Percentiles rank a stretch among this genome's conserved stretches.
Evolutionary conservation across 2,329 filamentous ascomycete genomes (phyloP).

Genomic region (Colletotrichum salicis): DNA sequence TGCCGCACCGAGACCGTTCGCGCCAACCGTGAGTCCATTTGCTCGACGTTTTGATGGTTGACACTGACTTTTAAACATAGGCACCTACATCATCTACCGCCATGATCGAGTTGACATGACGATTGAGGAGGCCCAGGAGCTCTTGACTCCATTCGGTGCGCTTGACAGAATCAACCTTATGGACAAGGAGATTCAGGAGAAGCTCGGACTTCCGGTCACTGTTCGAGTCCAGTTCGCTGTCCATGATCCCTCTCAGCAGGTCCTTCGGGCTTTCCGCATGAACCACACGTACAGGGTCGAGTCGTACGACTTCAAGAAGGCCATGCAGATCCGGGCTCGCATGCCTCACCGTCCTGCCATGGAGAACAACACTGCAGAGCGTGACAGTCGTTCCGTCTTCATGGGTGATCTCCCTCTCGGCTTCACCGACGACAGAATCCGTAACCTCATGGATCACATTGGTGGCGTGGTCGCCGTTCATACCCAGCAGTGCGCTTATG

Average conservation of each 20-base stretch:
- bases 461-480: conserved; percentile 50
- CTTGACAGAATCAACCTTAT: conserved; percentile 49
- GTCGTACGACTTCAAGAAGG: conserved; percentile 43
- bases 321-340: conserved; percentile 27
- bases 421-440: conserved; percentile 49
- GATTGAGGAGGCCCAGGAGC: conserved; percentile 53
- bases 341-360: conserved; percentile 40
- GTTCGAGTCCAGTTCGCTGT: conserved; percentile 61
- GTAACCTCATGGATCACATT: conserved; percentile 48
- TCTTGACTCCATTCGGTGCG: conserved; percentile 57
- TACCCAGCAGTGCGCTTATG: conserved; percentile 37
- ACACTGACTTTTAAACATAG: conserved; percentile 48
- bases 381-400: conserved; percentile 59
- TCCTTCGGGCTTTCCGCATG: conserved; percentile 53
- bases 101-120: conserved; percentile 50
- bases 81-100: conserved; percentile 59
- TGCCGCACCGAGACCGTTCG: conserved; percentile 70
- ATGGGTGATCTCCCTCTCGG: conserved; percentile 56
- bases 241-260: conserved; percentile 63
- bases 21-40: conserved; percentile 63
- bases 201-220: conserved; percentile 46
- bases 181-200: conserved; percentile 44
- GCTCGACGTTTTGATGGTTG: background rate
- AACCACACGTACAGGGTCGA: conserved; percentile 45
- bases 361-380: conserved; percentile 48